phyloP scores from a whole-genome alignment of 768 basidiomycete species.

The Phaffia tasmanica region DNA sequence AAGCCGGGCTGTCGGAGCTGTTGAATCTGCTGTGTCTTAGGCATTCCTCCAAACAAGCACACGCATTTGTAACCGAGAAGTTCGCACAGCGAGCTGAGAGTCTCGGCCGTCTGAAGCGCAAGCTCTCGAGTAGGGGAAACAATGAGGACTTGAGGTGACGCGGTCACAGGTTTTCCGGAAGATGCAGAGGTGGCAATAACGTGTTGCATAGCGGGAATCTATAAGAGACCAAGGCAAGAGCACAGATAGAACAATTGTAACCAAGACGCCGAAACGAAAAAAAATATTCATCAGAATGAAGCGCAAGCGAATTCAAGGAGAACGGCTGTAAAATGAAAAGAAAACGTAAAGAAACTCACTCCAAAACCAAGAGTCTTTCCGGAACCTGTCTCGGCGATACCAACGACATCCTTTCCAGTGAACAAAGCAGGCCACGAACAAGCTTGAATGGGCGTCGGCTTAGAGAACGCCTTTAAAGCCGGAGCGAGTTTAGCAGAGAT shows the following conservation, averaged over 20 bases:
- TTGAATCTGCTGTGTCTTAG: conserved; percentile 69
- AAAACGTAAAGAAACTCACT: conserved; percentile 39
- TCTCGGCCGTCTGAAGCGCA: conserved; percentile 86
- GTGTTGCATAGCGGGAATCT: conserved; percentile 58
- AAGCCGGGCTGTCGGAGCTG: conserved; percentile 49
- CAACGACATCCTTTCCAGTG: conserved; percentile 64
- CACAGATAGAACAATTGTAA: background rate
- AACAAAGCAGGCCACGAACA: conserved; percentile 88
- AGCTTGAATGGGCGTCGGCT: conserved; percentile 90
- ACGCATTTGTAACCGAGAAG: conserved; percentile 63
- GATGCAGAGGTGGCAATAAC: conserved; percentile 40
- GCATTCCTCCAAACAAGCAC: conserved; percentile 89
- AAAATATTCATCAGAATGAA: too few relatives aligned
- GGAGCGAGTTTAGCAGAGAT: conserved; percentile 53
- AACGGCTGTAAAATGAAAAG: background rate
- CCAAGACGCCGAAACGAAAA: background rate
- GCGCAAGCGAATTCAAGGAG: too few relatives aligned
- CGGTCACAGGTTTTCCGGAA: conserved; percentile 35
- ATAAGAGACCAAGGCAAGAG: background rate
- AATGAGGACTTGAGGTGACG: conserved; percentile 49
- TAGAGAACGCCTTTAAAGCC: conserved; percentile 61
- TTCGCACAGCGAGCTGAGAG: conserved; percentile 59
- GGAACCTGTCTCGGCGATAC: conserved; percentile 85
- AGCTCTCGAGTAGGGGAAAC: conserved; percentile 93
- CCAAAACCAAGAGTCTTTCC: conserved; percentile 97